Base-by-base conservation (phyloP, 257 asterid species). In the Solanum infundibuliforme region DNA sequence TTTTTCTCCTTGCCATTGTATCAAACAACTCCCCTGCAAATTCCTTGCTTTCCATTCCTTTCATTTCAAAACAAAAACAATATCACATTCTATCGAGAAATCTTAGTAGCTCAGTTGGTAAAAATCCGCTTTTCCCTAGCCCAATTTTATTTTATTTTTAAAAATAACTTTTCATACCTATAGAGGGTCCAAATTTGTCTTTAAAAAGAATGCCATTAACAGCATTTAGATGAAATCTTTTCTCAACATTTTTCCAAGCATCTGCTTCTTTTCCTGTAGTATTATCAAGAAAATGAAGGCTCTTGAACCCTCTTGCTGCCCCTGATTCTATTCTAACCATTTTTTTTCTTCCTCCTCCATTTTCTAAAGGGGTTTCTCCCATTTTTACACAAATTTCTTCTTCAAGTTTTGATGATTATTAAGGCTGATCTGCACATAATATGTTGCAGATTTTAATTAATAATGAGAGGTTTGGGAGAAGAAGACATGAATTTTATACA, bases 41-140 rank as follows among this genome's bases (percentile, higher is more conserved):
- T 65, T 96, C 99, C 89, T 94, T 93, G 91, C 95, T 94, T 48
- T 95, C 95, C 98, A 96, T 92, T 75, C 99, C 99, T 96, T 91
- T 48, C 62, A 88, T 79, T 25, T 34, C 66, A 25, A 25, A 77
- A 76, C 16, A 76, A 21, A 55, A 88, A 86, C 20, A 18, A 62
- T 75, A 81, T 38, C 48, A 81, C 32, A 21, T 69, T 25, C 10
- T 32, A n/a, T 20, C 7, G 11, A 55, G 65, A 0, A 29, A 29
- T 69, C 5, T 69, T 69, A 69, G 75, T 29, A 68, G 75, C 21
- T 68, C 36, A 6, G 21, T 69, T 29, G 76, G 23, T 69, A 3
- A 55, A 55, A 2, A 55, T 55, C 9, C 1, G 0, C 10, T 14
- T 48, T 6, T 18, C n/a, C n/a, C 9, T 6, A 18, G 1, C 9